Percentiles rank a stretch among this genome's conserved stretches.
phyloP scores from a whole-genome alignment of 1,139 yeast genomes.

The Taphrina deformans region DNA sequence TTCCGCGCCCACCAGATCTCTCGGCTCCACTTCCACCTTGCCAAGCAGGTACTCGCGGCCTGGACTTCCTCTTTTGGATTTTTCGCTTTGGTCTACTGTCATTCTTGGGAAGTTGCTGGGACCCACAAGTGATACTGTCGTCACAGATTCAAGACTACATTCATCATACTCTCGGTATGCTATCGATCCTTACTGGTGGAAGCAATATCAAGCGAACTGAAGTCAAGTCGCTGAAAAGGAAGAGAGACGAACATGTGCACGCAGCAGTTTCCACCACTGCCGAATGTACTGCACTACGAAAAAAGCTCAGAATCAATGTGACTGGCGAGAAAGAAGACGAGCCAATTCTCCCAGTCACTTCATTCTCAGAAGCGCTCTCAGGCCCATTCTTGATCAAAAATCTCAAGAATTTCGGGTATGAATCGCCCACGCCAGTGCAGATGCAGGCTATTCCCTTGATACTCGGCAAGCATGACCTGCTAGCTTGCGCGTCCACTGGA shows the following conservation, averaged over 20 bases:
- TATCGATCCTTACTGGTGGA: slow-evolving; percentile 42
- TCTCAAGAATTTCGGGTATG: slow-evolving; percentile 66
- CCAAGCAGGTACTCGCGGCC: background rate
- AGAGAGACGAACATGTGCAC: slow-evolving; percentile 39
- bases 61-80: background rate
- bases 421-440: slow-evolving; percentile 89
- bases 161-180: too few species aligned
- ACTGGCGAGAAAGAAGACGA: slow-evolving; percentile 77
- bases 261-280: slow-evolving; percentile 54
- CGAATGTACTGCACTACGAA: slow-evolving; percentile 62
- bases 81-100: background rate
- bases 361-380: slow-evolving; percentile 63
- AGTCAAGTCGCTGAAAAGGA: slow-evolving; percentile 39
- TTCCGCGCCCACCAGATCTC: too few species aligned
- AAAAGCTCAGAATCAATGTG: slow-evolving; percentile 60
- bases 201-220: slow-evolving; percentile 42
- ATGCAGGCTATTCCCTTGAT: slow-evolving; percentile 77
- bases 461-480: slow-evolving; percentile 63
- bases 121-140: too few species aligned
- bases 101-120: too few species aligned
- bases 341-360: slow-evolving; percentile 87
- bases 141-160: too few species aligned
- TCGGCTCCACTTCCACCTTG: background rate
- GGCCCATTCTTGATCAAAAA: slow-evolving; percentile 59
- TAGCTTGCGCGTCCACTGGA: slow-evolving; percentile 94